phyloP scores from a whole-genome alignment of 805 yeast species.

The Nakazawaea wyomingensis region DNA sequence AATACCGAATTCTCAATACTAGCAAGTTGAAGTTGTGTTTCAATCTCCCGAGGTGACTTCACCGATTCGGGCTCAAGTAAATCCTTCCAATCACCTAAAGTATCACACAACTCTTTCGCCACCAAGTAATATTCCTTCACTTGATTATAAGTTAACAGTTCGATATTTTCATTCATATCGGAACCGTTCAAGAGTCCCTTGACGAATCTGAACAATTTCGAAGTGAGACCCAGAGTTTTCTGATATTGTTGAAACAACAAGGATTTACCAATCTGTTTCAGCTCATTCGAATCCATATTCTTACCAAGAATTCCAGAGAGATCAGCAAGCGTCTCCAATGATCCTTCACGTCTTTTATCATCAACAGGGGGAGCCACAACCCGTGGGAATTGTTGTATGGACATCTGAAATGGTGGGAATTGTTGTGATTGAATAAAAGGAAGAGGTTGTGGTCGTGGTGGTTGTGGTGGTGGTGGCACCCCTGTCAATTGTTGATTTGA shows the following conservation, averaged over 20 bases:
- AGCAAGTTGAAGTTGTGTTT: not conserved
- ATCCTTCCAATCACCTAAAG: slow-evolving; percentile 4
- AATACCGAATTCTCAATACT: not conserved
- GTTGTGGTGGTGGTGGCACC: slow-evolving; percentile 1
- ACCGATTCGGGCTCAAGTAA: not conserved
- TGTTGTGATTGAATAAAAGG: not conserved
- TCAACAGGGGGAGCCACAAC: not conserved
- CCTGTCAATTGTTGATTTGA: too few relatives aligned
- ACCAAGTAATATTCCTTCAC: not conserved
- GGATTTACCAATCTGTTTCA: not conserved
- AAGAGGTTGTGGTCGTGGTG: not conserved
- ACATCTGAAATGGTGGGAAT: not conserved
- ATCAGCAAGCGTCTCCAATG: slow-evolving; percentile 1
- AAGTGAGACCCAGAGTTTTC: not conserved
- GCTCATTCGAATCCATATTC: not conserved
- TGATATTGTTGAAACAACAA: not conserved
- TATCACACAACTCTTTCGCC: not conserved
- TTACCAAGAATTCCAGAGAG: not conserved
- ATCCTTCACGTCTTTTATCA: not conserved
- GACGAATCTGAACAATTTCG: not conserved
- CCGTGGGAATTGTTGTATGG: not conserved
- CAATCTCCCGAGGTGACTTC: not conserved
- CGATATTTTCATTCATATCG: not conserved
- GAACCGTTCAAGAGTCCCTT: not conserved
- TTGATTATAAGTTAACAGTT: not conserved